Percentiles rank a stretch among this genome's conserved stretches.
Evolutionary conservation across 306 rosid species (phyloP).

Genomic region (Cucumis sativus): Cucumber_9930_V3 NC_026656.2:7720001-7720500

Average conservation of each 20-base stretch:
- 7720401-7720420: no score
- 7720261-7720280: constrained; percentile 35
- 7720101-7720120: constrained; percentile 61
- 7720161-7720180: constrained; percentile 48
- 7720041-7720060: not conserved
- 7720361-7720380: constrained; percentile 52
- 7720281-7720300: constrained; percentile 62
- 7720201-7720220: constrained; percentile 62
- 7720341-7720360: constrained; percentile 55
- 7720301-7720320: constrained; percentile 52
- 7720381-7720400: not conserved
- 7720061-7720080: constrained; percentile 10
- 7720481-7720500: no score
- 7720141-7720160: constrained; percentile 34
- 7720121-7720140: constrained; percentile 46
- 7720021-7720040: not conserved
- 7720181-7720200: constrained; percentile 39
- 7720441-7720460: no score
- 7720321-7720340: constrained; percentile 67
- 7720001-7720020: constrained; percentile 1
- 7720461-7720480: no score
- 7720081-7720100: constrained; percentile 46
- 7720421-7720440: no score
- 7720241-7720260: constrained; percentile 40
- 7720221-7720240: constrained; percentile 73